Evolutionary conservation across 2,329 filamentous ascomycete genomes (phyloP).

Genomic region (Pseudogymnoascus sp.): DNA sequence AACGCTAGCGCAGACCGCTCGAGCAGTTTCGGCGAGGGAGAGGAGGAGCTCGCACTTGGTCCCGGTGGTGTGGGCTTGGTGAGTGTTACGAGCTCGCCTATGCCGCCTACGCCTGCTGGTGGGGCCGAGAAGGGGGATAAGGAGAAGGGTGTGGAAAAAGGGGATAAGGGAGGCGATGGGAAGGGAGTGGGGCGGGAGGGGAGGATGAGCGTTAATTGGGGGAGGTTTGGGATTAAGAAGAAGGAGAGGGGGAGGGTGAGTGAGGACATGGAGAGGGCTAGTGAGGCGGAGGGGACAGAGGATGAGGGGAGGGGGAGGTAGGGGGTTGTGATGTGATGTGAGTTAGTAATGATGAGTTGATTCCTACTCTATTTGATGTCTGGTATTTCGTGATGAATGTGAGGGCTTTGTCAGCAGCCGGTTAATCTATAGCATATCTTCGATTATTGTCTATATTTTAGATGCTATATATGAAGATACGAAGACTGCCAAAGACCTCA

Average conservation of each 20-base stretch:
- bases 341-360: background rate
- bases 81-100: constrained; percentile 45
- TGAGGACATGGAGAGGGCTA: constrained; percentile 24
- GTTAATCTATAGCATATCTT: background rate
- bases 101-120: constrained; percentile 38
- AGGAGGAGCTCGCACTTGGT: constrained; percentile 37
- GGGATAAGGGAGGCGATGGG: background rate
- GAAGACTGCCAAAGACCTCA: background rate
- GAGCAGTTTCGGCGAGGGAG: constrained; percentile 48
- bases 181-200: constrained; percentile 23
- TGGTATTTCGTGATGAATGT: background rate
- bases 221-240: constrained; percentile 25
- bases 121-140: constrained; percentile 36
- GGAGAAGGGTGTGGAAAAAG: constrained; percentile 37
- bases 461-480: background rate
- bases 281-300: constrained; percentile 25
- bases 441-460: background rate
- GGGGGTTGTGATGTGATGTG: background rate
- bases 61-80: constrained; percentile 29
- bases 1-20: constrained; percentile 49
- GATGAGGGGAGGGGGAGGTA: constrained; percentile 20
- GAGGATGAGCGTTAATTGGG: constrained; percentile 25
- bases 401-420: background rate
- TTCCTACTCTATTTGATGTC: background rate
- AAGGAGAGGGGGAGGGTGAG: constrained; percentile 22